phyloP scores from a whole-genome alignment of 768 basidiomycete genomes.

The Lentinula sp. region DNA sequence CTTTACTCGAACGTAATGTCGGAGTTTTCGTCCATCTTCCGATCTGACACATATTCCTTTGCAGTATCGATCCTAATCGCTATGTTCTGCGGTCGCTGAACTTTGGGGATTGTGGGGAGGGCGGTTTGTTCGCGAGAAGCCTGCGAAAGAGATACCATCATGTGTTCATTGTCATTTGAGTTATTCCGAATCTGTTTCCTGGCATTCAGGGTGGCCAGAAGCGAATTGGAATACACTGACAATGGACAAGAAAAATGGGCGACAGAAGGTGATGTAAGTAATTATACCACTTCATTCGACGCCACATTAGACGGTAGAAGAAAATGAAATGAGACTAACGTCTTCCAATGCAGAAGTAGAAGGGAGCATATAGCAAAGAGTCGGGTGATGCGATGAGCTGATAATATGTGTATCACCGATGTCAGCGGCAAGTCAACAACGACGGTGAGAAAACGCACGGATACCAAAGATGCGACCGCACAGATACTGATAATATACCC shows the following conservation, averaged over 20 bases:
- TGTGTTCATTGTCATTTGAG: background rate
- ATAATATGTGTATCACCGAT: background rate
- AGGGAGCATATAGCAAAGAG: slow-evolving; percentile 23
- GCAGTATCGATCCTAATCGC: slow-evolving; percentile 6
- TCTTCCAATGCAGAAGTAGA: slow-evolving; percentile 27
- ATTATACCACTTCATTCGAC: background rate
- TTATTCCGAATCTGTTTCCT: background rate
- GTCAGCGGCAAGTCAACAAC: background rate
- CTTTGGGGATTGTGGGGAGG: background rate
- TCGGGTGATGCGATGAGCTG: slow-evolving; percentile 20
- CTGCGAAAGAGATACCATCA: slow-evolving; percentile 6
- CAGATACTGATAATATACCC: slow-evolving; percentile 6
- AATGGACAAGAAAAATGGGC: background rate
- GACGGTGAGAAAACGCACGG: slow-evolving; percentile 6
- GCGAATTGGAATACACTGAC: slow-evolving; percentile 24
- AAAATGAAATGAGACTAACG: slow-evolving; percentile 13
- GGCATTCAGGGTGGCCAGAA: slow-evolving; percentile 13
- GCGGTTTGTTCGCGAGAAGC: background rate
- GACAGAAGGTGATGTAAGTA: background rate
- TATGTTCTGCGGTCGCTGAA: background rate
- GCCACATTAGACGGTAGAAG: background rate
- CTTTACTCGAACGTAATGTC: background rate
- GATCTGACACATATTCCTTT: background rate
- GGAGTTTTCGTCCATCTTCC: background rate
- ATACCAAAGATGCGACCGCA: slow-evolving; percentile 8